These are phyloP conservation scores for Mucor mucedo DNA, from an alignment of 371 early-diverging fungal species.

Conservation along the genomic window DNA sequence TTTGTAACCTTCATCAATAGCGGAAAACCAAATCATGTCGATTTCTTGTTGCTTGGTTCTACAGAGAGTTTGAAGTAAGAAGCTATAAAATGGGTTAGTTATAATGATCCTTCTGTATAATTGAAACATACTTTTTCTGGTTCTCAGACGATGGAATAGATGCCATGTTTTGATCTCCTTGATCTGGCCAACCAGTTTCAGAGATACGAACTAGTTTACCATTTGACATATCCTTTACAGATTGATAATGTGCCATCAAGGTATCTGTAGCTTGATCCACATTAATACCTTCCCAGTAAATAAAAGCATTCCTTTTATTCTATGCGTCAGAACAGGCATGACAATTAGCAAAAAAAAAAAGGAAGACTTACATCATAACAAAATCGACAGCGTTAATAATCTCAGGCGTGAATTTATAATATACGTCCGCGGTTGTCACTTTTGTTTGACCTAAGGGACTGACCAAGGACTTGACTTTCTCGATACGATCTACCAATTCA, in stretches of 20 bases:
- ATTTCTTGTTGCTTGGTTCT: constrained; percentile 48
- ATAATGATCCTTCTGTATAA: background rate
- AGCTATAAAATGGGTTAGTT: constrained; percentile 2
- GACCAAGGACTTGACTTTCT: constrained; percentile 40
- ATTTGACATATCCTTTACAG: constrained; percentile 38
- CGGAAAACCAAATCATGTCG: constrained; percentile 63
- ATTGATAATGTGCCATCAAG: constrained; percentile 50
- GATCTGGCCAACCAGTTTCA: constrained; percentile 71
- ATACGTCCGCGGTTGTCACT: constrained; percentile 64
- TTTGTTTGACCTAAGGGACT: constrained; percentile 29
- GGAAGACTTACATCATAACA: constrained; percentile 53
- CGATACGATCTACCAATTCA: constrained; percentile 37
- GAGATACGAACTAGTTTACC: constrained; percentile 60
- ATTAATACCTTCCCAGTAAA: constrained; percentile 64
- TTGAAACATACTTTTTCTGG: constrained; percentile 38
- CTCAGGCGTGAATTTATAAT: constrained; percentile 46
- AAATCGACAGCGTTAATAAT: constrained; percentile 59
- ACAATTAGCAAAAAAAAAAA: background rate
- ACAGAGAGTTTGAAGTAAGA: constrained; percentile 47
- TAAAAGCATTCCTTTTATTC: constrained; percentile 57
- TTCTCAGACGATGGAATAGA: constrained; percentile 55
- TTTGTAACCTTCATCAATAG: constrained; percentile 65
- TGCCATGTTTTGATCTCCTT: constrained; percentile 46
- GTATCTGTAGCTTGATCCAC: constrained; percentile 51
- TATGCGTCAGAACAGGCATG: background rate